Conservation (phyloP, 495 filamentous ascomycete genomes). For the Parathielavia appendiculata region DNA sequence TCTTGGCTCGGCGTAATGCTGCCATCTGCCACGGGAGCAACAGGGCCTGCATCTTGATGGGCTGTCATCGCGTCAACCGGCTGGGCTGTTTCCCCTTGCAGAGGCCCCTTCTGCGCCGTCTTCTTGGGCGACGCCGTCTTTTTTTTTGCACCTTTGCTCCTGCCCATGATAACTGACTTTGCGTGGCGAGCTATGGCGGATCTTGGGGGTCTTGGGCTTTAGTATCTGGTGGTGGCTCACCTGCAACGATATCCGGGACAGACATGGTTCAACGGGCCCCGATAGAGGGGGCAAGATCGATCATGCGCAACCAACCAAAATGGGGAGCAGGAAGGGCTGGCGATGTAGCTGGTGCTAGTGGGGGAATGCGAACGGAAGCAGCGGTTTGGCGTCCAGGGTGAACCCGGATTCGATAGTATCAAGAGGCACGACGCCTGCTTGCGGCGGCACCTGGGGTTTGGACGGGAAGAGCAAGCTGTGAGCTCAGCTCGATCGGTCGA, state of each 20-base stretch:
- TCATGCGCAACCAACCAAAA: too few species aligned
- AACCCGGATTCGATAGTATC: too few species aligned
- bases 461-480: neutral
- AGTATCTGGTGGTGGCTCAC: conserved; percentile 11
- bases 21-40: neutral
- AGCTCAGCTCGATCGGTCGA: neutral
- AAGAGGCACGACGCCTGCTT: too few species aligned
- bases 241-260: conserved; percentile 7
- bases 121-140: neutral
- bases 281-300: neutral
- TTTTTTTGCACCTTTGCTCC: conserved; percentile 14
- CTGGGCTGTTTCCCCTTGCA: neutral
- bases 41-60: neutral
- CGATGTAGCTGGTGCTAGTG: neutral
- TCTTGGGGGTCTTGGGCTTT: neutral
- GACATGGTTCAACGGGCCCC: neutral
- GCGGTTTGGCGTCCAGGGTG: neutral
- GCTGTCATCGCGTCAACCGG: conserved; percentile 6
- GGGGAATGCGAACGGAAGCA: neutral
- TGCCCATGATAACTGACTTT: neutral
- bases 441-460: too few species aligned
- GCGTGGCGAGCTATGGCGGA: neutral
- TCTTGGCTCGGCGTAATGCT: neutral
- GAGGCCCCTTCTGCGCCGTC: neutral
- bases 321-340: neutral